Conservation (phyloP, 2,329 filamentous ascomycete species). For the Fusarium succisae region DNA sequence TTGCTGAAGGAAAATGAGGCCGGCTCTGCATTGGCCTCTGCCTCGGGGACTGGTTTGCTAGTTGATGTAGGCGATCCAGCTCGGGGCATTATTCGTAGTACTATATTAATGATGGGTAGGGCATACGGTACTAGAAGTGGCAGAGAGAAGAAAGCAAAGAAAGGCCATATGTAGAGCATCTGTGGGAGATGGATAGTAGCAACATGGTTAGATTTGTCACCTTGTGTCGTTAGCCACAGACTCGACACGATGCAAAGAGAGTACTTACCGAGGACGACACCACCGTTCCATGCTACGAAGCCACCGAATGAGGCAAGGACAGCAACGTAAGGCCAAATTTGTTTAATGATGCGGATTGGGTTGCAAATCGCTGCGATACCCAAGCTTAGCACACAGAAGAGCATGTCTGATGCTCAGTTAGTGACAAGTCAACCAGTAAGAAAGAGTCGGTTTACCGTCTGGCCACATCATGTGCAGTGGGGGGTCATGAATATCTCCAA, state of each 20-base stretch:
- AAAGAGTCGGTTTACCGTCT: conserved; percentile 54
- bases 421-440: neutral
- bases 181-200: conserved; percentile 90
- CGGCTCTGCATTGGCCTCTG: neutral
- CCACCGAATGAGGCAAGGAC: conserved; percentile 73
- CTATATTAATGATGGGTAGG: conserved; percentile 48
- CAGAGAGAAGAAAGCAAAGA: conserved; percentile 88
- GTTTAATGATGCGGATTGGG: conserved; percentile 54
- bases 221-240: conserved; percentile 54
- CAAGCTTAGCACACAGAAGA: conserved; percentile 71
- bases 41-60: neutral
- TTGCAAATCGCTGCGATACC: conserved; percentile 65
- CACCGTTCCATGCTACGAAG: conserved; percentile 88
- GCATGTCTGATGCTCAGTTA: conserved; percentile 55
- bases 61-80: neutral
- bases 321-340: conserved; percentile 67
- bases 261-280: conserved; percentile 84
- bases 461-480: conserved; percentile 57
- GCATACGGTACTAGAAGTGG: conserved; percentile 72
- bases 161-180: conserved; percentile 95
- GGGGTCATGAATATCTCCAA: conserved; percentile 66
- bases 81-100: neutral
- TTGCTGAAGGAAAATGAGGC: neutral
- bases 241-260: neutral
- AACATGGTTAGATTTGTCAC: conserved; percentile 93